These are phyloP conservation scores for Lactifluus rugatus DNA, from an alignment of 768 basidiomycete genomes.

Conservation along the genomic window DNA sequence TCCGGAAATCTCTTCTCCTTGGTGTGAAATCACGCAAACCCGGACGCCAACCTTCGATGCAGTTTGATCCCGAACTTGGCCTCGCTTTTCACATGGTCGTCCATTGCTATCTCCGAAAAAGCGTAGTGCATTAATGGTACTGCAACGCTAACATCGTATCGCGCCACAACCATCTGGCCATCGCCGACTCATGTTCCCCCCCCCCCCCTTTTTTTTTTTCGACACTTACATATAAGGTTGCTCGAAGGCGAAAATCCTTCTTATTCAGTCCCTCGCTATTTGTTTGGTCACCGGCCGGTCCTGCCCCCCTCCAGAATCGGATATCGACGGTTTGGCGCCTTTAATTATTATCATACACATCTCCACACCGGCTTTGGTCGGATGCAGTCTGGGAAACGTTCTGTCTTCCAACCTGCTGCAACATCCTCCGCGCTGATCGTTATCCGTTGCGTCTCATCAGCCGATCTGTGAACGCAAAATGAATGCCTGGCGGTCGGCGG, in stretches of 20 bases:
- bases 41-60: not conserved
- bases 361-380: not conserved
- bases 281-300: constrained; percentile 17
- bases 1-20: constrained; percentile 2
- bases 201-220: not conserved
- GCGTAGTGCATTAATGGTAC: too few species aligned
- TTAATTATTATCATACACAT: too few species aligned
- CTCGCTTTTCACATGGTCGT: constrained; percentile 7
- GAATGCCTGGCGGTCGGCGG: constrained; percentile 9
- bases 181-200: not conserved
- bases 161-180: constrained; percentile 9
- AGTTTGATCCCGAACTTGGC: constrained; percentile 1
- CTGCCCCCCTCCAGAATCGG: too few species aligned
- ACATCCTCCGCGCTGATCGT: constrained; percentile 5
- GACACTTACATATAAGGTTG: constrained; percentile 16
- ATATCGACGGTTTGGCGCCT: not conserved
- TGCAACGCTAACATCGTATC: not conserved
- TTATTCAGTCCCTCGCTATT: constrained; percentile 18
- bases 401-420: not conserved
- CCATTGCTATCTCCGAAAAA: not conserved
- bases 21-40: not conserved
- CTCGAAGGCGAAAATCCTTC: constrained; percentile 20
- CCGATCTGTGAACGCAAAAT: constrained; percentile 13
- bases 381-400: not conserved
- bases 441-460: constrained; percentile 10